phyloP scores from a whole-genome alignment of 2,329 filamentous ascomycete genomes.

The Alternaria viburni region DNA sequence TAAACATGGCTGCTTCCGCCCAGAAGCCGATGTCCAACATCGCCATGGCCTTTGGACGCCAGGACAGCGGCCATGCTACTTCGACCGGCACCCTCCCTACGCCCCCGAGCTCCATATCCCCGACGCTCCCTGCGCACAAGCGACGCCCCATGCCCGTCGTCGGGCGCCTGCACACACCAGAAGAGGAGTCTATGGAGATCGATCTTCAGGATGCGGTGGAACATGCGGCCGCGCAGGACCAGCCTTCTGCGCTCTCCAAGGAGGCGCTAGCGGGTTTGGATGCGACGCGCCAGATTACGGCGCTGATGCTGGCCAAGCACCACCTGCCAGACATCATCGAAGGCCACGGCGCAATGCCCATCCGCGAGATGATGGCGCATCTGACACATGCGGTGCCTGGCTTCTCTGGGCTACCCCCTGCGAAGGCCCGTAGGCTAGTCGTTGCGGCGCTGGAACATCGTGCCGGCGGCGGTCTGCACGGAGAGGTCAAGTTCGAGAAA shows the following conservation, averaged over 20 bases:
- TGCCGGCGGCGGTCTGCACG: conserved; percentile 64
- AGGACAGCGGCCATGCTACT: conserved; percentile 36
- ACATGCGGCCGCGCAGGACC: conserved; percentile 54
- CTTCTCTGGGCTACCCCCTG: conserved; percentile 85
- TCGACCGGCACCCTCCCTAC: conserved; percentile 70
- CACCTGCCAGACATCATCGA: conserved; percentile 91
- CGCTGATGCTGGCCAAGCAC: conserved; percentile 82
- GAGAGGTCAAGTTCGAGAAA: conserved; percentile 87
- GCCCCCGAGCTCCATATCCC: conserved; percentile 94
- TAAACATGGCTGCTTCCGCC: conserved; percentile 46
- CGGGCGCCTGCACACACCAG: conserved; percentile 55
- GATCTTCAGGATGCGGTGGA: conserved; percentile 77
- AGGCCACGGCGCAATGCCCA: conserved; percentile 87
- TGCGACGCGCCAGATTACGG: conserved; percentile 81
- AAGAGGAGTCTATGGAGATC: conserved; percentile 72
- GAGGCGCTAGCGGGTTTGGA: conserved; percentile 66
- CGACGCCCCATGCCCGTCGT: conserved; percentile 63
- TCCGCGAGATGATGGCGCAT: conserved; percentile 94
- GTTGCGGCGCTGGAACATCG: conserved; percentile 90
- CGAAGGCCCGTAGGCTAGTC: conserved; percentile 88
- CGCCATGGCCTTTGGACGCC: conserved; percentile 46
- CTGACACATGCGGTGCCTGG: conserved; percentile 92
- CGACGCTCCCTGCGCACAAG: conserved; percentile 80
- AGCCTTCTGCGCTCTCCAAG: conserved; percentile 53
- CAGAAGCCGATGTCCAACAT: conserved; percentile 50